Conservation (phyloP, 2,329 filamentous ascomycete genomes). For the Cordyceps javanica region DNA sequence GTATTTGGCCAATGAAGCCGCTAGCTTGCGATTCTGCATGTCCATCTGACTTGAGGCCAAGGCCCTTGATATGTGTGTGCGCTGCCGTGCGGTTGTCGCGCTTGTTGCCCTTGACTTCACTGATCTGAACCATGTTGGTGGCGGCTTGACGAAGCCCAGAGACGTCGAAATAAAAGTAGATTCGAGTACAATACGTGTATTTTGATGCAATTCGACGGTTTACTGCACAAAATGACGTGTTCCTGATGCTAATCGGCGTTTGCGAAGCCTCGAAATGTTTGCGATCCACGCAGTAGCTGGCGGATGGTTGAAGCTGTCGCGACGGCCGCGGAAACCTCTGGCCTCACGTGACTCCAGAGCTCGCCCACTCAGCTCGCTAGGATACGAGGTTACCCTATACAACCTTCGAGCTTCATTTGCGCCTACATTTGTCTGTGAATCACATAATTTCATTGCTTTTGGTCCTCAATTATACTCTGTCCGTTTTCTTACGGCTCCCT, state of each 20-base stretch:
- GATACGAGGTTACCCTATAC: neutral
- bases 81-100: conserved; percentile 94
- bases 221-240: neutral
- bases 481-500: too few species aligned
- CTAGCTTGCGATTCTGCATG: conserved; percentile 70
- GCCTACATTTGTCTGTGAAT: too few species aligned
- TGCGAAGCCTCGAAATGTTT: conserved; percentile 27
- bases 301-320: conserved; percentile 18
- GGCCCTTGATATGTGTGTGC: conserved; percentile 95
- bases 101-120: conserved; percentile 88
- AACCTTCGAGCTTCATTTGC: too few species aligned
- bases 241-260: conserved; percentile 3
- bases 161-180: neutral
- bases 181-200: conserved; percentile 1
- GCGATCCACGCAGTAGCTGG: conserved; percentile 23
- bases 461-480: too few species aligned
- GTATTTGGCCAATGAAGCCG: conserved; percentile 84
- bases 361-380: neutral
- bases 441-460: too few species aligned
- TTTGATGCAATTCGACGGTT: neutral
- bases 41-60: conserved; percentile 82
- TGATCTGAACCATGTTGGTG: conserved; percentile 73
- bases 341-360: conserved; percentile 22
- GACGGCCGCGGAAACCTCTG: conserved; percentile 21
- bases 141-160: conserved; percentile 7